Percentiles rank a stretch among this genome's conserved stretches.
Evolutionary conservation across 352 stramenopile genomes (phyloP).

Genomic region (Phytophthora pseudosyringae): DNA sequence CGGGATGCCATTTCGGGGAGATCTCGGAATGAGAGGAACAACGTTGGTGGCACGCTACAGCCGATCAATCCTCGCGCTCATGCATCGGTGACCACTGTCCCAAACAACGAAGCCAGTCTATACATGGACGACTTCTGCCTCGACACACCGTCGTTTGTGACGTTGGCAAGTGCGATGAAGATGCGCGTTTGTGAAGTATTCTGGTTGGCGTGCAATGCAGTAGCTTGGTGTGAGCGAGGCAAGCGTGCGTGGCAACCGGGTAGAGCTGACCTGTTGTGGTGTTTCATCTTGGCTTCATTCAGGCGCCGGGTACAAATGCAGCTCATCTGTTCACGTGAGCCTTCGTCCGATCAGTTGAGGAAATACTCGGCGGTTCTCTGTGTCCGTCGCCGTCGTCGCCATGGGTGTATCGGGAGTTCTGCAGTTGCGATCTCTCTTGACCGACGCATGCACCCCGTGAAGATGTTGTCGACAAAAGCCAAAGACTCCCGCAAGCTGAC

Average conservation of each 20-base stretch:
- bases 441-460: slow-evolving; percentile 34
- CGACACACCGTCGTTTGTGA: slow-evolving; percentile 29
- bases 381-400: slow-evolving; percentile 20
- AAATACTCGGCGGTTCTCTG: slow-evolving; percentile 29
- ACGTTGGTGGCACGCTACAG: slow-evolving; percentile 11
- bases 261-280: neutral
- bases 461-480: slow-evolving; percentile 23
- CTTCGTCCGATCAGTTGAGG: slow-evolving; percentile 17
- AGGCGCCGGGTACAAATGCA: slow-evolving; percentile 28
- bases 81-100: slow-evolving; percentile 21
- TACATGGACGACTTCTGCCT: slow-evolving; percentile 36
- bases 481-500: slow-evolving; percentile 27
- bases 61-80: slow-evolving; percentile 23
- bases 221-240: neutral
- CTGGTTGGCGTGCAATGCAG: slow-evolving; percentile 16
- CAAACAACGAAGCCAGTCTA: slow-evolving; percentile 36
- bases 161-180: slow-evolving; percentile 34
- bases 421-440: slow-evolving; percentile 27
- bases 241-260: neutral
- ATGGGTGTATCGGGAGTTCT: slow-evolving; percentile 25
- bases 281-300: neutral
- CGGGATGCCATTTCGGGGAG: neutral
- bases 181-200: slow-evolving; percentile 31
- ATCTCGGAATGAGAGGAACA: slow-evolving; percentile 5
- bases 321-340: slow-evolving; percentile 29